Base-by-base conservation (phyloP, 352 stramenopile species). In the Globisporangium middletonii region DNA sequence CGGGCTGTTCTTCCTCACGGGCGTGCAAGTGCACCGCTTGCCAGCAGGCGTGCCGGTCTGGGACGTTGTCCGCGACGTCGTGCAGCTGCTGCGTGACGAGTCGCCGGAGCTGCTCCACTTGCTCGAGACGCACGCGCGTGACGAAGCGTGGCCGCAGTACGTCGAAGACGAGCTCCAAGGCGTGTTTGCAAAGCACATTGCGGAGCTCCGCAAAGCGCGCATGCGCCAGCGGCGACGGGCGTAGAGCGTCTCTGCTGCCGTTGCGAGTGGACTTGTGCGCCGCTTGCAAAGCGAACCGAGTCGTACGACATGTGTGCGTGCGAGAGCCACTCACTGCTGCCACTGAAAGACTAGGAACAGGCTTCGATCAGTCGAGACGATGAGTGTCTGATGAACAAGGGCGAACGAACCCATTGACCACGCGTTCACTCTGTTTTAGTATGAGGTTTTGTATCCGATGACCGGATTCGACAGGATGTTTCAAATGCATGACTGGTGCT, bases 1-100 rank as follows among this genome's bases (percentile, higher is more conserved):
- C 3, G 82, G 79, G 19, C 69, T 75, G 1, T 88, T 78, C 57
- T 82, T 86, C 48, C 53, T 92, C n/a, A 72, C 82, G 6, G 73
- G 69, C 41, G 55, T 82, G 6, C 67, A 75, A 42, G 59, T 86
- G 28, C 46, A 60, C 19, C 62, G 70, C n/a, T 63, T 89, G 28
- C 75, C 79, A 45, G 33, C 61, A 7, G 48, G 69, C 1, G 70
- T 87, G 19, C 55, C 70, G 33, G 52, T 89, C 45, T 82, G 73
- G 68, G 69, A 83, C 23, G 77, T 88, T 43, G 45, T 92, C 13
- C 47, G 60, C 12, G 58, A 72, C 37, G 65, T 79, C 0, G 56
- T 77, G 30, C 23, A 50, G 4, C 50, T 53, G 50, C 61, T 90
- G 4, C 63, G 63, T 2, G 50, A 59, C 8, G 64, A 79, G 46